These are phyloP conservation scores for Colletotrichum nymphaeae DNA, from an alignment of 2,329 filamentous ascomycete species.

Conservation along the genomic window DNA sequence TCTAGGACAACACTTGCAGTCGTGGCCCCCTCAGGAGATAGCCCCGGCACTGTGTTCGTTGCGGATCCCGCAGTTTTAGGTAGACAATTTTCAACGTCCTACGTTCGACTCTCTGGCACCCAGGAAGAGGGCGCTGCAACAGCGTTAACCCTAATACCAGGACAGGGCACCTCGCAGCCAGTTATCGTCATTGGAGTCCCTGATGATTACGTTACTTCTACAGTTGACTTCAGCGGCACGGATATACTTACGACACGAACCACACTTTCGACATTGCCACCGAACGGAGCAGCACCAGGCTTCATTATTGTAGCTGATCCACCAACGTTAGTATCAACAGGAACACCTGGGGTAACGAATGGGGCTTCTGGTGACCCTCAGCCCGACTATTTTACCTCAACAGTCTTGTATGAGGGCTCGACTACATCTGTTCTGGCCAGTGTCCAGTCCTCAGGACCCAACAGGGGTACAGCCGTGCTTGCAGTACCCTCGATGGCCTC, in stretches of 20 bases:
- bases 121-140: neutral
- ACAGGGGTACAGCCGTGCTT: neutral
- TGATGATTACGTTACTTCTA: neutral
- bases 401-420: neutral
- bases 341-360: no score
- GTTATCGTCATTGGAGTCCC: neutral
- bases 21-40: slow-evolving; percentile 5
- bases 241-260: neutral
- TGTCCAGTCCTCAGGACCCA: neutral
- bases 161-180: neutral
- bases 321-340: neutral
- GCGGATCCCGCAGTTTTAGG: slow-evolving; percentile 20
- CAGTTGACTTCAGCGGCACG: neutral
- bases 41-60: slow-evolving; percentile 27
- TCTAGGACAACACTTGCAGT: slow-evolving; percentile 7
- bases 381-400: neutral
- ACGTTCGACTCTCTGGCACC: neutral
- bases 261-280: slow-evolving; percentile 3
- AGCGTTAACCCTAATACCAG: neutral
- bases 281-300: neutral
- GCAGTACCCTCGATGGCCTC: neutral
- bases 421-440: neutral
- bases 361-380: neutral
- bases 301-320: slow-evolving; percentile 8
- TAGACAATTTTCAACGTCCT: neutral